A percentile compares a stretch with the other conserved stretches of the same genome.
phyloP scores from a whole-genome alignment of 768 basidiomycete genomes.

The Suillus lakei region DNA sequence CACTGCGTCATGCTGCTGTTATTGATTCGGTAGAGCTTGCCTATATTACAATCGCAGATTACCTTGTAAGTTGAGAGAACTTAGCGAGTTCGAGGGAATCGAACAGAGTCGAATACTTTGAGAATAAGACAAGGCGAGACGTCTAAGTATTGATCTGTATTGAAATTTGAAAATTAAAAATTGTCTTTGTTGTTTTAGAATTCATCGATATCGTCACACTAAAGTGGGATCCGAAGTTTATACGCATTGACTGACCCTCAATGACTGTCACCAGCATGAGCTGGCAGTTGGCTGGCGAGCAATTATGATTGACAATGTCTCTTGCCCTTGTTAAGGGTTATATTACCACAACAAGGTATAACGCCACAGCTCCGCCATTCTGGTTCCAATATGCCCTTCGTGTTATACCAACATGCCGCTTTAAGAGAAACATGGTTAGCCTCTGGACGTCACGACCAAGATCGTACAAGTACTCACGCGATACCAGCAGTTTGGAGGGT shows the following conservation, averaged over 20 bases:
- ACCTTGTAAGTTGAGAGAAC: no score
- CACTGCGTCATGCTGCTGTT: constrained; percentile 62
- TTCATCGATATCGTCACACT: no score
- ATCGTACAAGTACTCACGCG: constrained; percentile 45
- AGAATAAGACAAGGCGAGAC: no score
- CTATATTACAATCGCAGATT: no score
- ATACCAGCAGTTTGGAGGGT: constrained; percentile 65
- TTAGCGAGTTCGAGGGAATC: no score
- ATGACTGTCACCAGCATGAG: neutral
- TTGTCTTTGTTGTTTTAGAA: no score
- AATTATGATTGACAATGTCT: neutral
- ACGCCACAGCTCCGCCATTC: neutral
- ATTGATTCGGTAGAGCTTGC: neutral
- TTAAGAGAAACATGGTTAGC: constrained; percentile 28
- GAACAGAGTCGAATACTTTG: no score
- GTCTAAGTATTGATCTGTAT: no score
- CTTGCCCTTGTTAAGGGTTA: neutral
- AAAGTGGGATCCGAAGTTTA: neutral
- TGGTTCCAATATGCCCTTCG: constrained; percentile 19
- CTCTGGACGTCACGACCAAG: neutral
- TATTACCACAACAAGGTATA: neutral
- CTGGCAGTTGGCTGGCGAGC: neutral
- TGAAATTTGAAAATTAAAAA: no score
- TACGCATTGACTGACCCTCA: neutral
- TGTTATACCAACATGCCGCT: constrained; percentile 54